Conservation (phyloP, 257 asterid genomes). For the Knoxia roxburghii region DNA sequence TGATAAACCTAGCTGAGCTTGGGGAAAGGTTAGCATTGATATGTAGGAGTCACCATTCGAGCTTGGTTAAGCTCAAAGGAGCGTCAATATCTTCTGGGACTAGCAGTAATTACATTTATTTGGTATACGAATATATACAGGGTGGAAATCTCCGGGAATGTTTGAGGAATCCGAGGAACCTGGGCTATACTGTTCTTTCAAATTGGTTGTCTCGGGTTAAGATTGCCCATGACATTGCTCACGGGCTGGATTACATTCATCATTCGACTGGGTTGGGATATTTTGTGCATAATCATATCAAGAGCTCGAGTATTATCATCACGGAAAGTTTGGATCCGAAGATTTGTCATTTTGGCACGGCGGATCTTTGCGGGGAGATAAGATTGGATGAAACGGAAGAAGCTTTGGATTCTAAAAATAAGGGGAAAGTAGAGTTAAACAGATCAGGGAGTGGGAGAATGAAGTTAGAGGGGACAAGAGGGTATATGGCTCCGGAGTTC, state of each 20-base stretch:
- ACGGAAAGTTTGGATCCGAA: slow-evolving; percentile 42
- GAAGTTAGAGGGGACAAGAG: slow-evolving; percentile 78
- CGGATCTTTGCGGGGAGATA: slow-evolving; percentile 94
- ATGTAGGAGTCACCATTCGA: slow-evolving; percentile 76
- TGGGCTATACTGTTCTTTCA: slow-evolving; percentile 61
- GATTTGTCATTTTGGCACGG: slow-evolving; percentile 84
- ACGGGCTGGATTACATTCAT: slow-evolving; percentile 85
- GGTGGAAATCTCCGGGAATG: slow-evolving; percentile 69
- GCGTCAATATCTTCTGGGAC: slow-evolving; percentile 68
- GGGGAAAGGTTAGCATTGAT: slow-evolving; percentile 50
- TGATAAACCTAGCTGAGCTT: slow-evolving; percentile 47
- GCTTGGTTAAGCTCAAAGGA: slow-evolving; percentile 64
- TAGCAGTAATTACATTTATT: slow-evolving; percentile 30
- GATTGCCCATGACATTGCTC: slow-evolving; percentile 73
- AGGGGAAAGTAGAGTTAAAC: slow-evolving; percentile 14
- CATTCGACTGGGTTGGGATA: slow-evolving; percentile 72
- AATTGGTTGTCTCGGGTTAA: slow-evolving; percentile 60
- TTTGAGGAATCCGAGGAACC: slow-evolving; percentile 51
- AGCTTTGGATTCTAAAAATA: not conserved
- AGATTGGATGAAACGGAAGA: not conserved
- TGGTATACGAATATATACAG: slow-evolving; percentile 59
- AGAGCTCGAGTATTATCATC: slow-evolving; percentile 59
- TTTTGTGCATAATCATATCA: slow-evolving; percentile 79
- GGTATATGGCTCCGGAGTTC: slow-evolving; percentile 95
- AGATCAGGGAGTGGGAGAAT: slow-evolving; percentile 36